A percentile compares a stretch with the other conserved stretches of the same genome.
Evolutionary conservation across 352 stramenopile species (phyloP).

Genomic region (Pythium periplocum): DNA sequence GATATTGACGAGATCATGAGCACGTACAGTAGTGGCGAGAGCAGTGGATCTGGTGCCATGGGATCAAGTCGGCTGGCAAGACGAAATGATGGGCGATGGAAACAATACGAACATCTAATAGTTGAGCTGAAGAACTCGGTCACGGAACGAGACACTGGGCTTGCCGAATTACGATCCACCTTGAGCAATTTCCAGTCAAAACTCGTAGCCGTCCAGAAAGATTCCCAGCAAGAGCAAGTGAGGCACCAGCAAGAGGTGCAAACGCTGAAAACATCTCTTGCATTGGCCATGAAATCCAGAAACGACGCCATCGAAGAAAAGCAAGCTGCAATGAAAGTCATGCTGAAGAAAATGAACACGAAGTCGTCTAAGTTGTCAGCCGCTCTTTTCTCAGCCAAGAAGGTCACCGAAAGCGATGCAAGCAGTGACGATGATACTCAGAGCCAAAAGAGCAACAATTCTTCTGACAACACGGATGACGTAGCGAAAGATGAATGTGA

Average conservation of each 20-base stretch:
- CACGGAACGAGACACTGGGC: conserved; percentile 32
- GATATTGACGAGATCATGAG: conserved; percentile 44
- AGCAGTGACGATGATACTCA: conserved; percentile 1
- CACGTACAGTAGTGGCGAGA: conserved; percentile 1
- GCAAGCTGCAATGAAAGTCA: conserved; percentile 36
- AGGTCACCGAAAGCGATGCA: not conserved
- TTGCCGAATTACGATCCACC: conserved; percentile 26
- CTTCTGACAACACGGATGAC: conserved; percentile 3
- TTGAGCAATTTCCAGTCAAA: conserved; percentile 32
- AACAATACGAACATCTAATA: conserved; percentile 65
- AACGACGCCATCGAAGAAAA: conserved; percentile 57
- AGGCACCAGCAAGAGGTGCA: conserved; percentile 29
- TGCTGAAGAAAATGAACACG: conserved; percentile 30
- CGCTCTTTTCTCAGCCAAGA: no score
- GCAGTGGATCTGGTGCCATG: no score
- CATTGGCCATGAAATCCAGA: conserved; percentile 33
- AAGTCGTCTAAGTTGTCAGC: conserved; percentile 8
- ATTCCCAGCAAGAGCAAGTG: conserved; percentile 42
- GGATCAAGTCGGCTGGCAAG: no score
- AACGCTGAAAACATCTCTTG: conserved; percentile 35
- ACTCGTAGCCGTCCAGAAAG: conserved; percentile 25
- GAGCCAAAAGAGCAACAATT: conserved; percentile 8
- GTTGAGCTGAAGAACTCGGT: conserved; percentile 57
- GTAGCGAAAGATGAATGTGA: conserved; percentile 9
- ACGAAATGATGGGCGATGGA: conserved; percentile 13